A percentile compares a stretch with the other conserved stretches of the same genome.
phyloP scores from a whole-genome alignment of 306 rosid genomes.

The Benincasa hispida region DNA sequence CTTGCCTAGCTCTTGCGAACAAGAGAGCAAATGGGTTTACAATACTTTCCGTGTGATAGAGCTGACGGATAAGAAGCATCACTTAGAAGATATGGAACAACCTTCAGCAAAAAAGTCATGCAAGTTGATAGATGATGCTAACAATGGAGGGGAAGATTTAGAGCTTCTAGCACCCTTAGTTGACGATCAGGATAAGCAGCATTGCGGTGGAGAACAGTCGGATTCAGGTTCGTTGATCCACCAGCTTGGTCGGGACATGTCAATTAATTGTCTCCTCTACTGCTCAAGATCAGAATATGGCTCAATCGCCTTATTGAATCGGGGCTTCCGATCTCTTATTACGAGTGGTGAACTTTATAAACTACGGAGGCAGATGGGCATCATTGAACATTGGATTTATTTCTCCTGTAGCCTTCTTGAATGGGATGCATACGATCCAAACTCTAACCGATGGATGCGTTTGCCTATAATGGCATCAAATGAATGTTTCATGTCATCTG shows the following conservation, averaged over 20 bases:
- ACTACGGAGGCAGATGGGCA: constrained; percentile 36
- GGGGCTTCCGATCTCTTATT: constrained; percentile 37
- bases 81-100: constrained; percentile 24
- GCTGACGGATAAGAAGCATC: constrained; percentile 28
- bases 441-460: constrained; percentile 31
- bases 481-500: constrained; percentile 47
- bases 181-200: constrained; percentile 20
- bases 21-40: constrained; percentile 47
- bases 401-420: constrained; percentile 48
- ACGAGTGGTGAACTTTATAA: constrained; percentile 44
- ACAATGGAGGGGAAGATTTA: constrained; percentile 12
- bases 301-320: constrained; percentile 38
- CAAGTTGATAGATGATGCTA: constrained; percentile 21
- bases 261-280: constrained; percentile 37
- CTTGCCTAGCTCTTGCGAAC: constrained; percentile 35
- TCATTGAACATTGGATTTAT: constrained; percentile 68
- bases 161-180: background rate
- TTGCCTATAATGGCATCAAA: constrained; percentile 44
- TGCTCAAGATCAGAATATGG: constrained; percentile 67
- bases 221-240: constrained; percentile 27
- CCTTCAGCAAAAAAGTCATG: constrained; percentile 16
- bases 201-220: constrained; percentile 12
- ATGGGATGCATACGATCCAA: constrained; percentile 76
- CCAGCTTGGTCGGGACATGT: constrained; percentile 44
- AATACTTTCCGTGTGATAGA: constrained; percentile 22